Evolutionary conservation across 1,284 basidiomycete species (phyloP).

Genomic region (Wolfiporia cocos): DNA sequence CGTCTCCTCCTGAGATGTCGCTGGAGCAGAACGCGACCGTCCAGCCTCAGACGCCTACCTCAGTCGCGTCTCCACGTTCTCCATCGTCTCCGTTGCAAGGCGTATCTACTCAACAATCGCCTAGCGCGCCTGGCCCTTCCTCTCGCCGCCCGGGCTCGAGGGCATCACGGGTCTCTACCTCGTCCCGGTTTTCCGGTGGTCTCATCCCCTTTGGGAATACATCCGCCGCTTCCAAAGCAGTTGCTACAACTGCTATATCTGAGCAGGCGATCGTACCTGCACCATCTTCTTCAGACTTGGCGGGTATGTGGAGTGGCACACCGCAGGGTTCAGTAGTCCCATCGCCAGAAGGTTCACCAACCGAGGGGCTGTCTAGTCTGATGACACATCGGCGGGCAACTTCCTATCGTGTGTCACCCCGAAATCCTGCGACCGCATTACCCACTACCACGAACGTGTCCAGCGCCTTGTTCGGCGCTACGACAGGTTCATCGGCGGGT

Average conservation of each 20-base stretch:
- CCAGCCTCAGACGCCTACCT: conserved; percentile 15
- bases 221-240: conserved; percentile 46
- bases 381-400: conserved; percentile 38
- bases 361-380: conserved; percentile 48
- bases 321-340: conserved; percentile 30
- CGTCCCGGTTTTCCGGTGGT: conserved; percentile 56
- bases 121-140: conserved; percentile 34
- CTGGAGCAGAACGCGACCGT: conserved; percentile 18
- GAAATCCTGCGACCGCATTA: conserved; percentile 27
- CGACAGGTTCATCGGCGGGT: conserved; percentile 9
- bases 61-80: conserved; percentile 20
- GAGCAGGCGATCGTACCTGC: conserved; percentile 40
- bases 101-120: conserved; percentile 14
- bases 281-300: conserved; percentile 28
- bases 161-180: conserved; percentile 56
- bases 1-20: conserved; percentile 34
- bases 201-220: conserved; percentile 51
- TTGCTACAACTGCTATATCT: conserved; percentile 61
- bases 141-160: conserved; percentile 63
- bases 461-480: conserved; percentile 8
- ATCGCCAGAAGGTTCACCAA: conserved; percentile 51
- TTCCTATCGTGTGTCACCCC: conserved; percentile 45
- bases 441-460: conserved; percentile 18
- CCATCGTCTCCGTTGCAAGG: conserved; percentile 14
- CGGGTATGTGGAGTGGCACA: conserved; percentile 7